Evolutionary conservation across 176 grass and related monocot species (phyloP).

Genomic region (Chloris gayana): DNA sequence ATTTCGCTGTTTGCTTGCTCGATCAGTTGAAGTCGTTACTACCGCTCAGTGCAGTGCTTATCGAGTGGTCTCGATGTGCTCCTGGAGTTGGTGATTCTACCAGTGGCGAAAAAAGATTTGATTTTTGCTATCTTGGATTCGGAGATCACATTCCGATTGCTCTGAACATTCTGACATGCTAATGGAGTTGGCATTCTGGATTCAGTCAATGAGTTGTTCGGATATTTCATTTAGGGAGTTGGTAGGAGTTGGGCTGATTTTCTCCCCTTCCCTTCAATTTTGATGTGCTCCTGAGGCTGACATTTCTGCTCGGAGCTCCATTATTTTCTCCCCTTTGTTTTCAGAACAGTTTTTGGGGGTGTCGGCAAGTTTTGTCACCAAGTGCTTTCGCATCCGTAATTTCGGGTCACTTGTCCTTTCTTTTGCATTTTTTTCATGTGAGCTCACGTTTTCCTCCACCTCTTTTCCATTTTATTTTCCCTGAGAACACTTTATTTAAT

Average conservation of each 20-base stretch:
- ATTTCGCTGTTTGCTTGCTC: neutral
- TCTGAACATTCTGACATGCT: neutral
- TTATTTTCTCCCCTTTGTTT: conserved; percentile 27
- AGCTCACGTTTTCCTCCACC: conserved; percentile 25
- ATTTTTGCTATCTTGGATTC: conserved; percentile 30
- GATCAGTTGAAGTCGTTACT: neutral
- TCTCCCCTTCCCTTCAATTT: conserved; percentile 27
- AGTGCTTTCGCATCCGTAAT: conserved; percentile 32
- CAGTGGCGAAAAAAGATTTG: neutral
- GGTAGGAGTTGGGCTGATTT: conserved; percentile 9
- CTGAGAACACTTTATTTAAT: neutral
- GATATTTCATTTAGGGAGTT: conserved; percentile 10
- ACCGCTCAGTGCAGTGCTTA: neutral
- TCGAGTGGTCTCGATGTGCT: conserved; percentile 4
- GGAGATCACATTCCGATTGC: conserved; percentile 22
- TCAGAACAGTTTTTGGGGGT: conserved; percentile 38
- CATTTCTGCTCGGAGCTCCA: conserved; percentile 32
- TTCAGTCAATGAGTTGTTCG: conserved; percentile 9
- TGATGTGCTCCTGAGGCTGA: conserved; percentile 40
- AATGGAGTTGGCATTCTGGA: conserved; percentile 44
- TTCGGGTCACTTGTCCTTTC: conserved; percentile 43
- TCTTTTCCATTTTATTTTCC: conserved; percentile 31
- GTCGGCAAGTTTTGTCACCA: conserved; percentile 52
- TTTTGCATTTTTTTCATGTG: conserved; percentile 38
- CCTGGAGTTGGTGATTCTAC: conserved; percentile 26